phyloP scores from a whole-genome alignment of 345 rosid genomes.

The Acer saccharum region DNA sequence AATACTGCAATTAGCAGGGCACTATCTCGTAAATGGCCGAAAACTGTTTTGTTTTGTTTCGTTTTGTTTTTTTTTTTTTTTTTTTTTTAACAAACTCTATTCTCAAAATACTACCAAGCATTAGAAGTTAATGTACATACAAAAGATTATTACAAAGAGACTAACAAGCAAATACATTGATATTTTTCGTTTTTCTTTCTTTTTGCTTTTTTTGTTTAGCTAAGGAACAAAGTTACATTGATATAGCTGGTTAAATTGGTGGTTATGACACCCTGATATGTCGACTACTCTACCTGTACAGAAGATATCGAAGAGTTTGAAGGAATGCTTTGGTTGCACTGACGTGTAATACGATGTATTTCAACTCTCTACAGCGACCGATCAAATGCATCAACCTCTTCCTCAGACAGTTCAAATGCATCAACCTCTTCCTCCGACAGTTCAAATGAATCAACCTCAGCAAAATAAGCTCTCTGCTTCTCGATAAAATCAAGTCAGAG shows the following conservation, averaged over 20 bases:
- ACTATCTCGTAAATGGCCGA: background rate
- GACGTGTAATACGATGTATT: background rate
- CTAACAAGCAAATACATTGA: background rate
- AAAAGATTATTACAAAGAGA: background rate
- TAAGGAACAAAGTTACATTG: background rate
- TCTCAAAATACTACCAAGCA: background rate
- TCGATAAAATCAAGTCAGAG: slow-evolving; percentile 62
- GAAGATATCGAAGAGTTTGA: background rate
- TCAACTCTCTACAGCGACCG: slow-evolving; percentile 42
- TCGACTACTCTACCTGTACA: slow-evolving; percentile 26
- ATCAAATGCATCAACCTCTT: slow-evolving; percentile 54
- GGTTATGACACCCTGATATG: background rate
- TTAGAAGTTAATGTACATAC: background rate
- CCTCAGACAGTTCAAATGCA: slow-evolving; percentile 55
- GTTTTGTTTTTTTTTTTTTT: no score
- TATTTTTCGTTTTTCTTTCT: background rate
- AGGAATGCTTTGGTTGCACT: background rate
- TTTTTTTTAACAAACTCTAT: background rate
- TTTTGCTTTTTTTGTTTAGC: background rate
- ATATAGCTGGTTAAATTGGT: slow-evolving; percentile 1
- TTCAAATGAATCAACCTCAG: slow-evolving; percentile 73
- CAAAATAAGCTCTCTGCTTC: slow-evolving; percentile 72
- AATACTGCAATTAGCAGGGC: background rate
- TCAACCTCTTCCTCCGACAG: slow-evolving; percentile 68
- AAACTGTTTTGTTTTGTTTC: no score